Evolutionary conservation across 768 basidiomycete species (phyloP), one percentile per base, ranked within the genome.

Genomic region (Rhodotorula graminis): DNA sequence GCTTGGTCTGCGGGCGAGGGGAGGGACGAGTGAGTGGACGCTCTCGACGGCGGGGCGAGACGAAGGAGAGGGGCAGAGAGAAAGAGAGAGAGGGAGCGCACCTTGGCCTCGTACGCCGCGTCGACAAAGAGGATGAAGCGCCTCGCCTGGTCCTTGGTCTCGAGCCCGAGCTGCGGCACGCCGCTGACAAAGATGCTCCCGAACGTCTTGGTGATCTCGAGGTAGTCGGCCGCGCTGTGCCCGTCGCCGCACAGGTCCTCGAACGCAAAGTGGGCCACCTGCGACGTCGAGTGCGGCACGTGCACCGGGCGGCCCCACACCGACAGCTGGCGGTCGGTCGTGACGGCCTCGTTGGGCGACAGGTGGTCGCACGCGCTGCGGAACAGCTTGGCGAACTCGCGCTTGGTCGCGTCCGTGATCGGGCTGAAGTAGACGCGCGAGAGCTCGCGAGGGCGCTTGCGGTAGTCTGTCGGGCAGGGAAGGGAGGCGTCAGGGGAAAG

Each of bases 71-170:
- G 44, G 3, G 2, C 7, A 27, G 44, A 19, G 69, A 64, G 15
- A 47, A 40, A 18, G 19, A 44, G 15, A n/a, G 27, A 23, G 37
- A 2, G 3, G 42, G 18, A 5, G 64, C 65, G 46, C 56, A 71
- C 73, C 37, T 74, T 61, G 19, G 67, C 61, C 65, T 79, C 77
- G 62, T 64, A 84, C 86, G 72, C 65, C 87, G 90, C 90, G 83
- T 99, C 96, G 77, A 99, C 89, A 80, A 98, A 97, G 1, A 94
- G 94, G 79, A 99, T 99, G 80, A 99, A 98, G 73, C 96, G 84
- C 76, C 96, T 44, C 64, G 91, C 92, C 83, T 89, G 85, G 80
- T 99, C 96, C 82, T 96, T 94, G 80, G 88, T 85, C 65, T 87
- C 85, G 74, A 97, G 80, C 1, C 88, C 90, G 88, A 99, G 88